Conservation (phyloP, 345 rosid species). For the Lumnitzera littorea region DNA sequence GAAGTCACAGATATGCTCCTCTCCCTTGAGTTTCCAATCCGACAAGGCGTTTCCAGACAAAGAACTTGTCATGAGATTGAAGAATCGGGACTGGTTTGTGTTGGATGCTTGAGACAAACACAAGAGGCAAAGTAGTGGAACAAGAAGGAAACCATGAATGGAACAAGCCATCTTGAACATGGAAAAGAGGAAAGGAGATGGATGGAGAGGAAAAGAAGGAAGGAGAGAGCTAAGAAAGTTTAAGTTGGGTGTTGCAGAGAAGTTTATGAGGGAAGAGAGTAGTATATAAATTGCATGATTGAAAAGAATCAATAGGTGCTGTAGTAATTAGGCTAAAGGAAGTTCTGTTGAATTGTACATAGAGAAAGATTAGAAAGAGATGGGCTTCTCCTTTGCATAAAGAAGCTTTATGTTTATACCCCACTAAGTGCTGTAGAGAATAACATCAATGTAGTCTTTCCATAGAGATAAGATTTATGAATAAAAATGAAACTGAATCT, state of each 20-base stretch:
- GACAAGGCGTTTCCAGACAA: conserved; percentile 44
- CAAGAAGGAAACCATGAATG: no score
- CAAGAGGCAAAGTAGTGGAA: no score
- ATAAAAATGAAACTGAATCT: conserved; percentile 9
- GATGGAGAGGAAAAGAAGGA: conserved; percentile 22
- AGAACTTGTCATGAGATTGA: conserved; percentile 49
- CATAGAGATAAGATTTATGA: conserved; percentile 14
- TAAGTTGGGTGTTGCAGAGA: conserved; percentile 29
- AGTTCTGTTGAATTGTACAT: conserved; percentile 17
- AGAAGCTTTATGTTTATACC: conserved; percentile 65
- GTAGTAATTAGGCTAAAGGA: conserved; percentile 21
- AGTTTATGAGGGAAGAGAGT: conserved; percentile 20
- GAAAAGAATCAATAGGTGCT: conserved; percentile 24
- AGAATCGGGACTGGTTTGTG: conserved; percentile 47
- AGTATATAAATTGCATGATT: conserved; percentile 37
- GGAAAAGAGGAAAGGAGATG: conserved; percentile 20
- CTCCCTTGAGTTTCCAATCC: conserved; percentile 47
- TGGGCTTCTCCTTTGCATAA: conserved; percentile 46
- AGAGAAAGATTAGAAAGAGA: conserved; percentile 16
- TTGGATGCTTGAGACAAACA: conserved; percentile 7
- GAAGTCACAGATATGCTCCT: conserved; percentile 48
- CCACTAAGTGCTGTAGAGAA: conserved; percentile 39
- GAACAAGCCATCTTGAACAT: conserved; percentile 1
- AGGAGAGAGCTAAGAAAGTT: conserved; percentile 11
- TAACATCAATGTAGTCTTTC: conserved; percentile 18